Conservation (phyloP, 1,284 basidiomycete genomes). For the Cutaneotrichosporon cyanovorans region DNA sequence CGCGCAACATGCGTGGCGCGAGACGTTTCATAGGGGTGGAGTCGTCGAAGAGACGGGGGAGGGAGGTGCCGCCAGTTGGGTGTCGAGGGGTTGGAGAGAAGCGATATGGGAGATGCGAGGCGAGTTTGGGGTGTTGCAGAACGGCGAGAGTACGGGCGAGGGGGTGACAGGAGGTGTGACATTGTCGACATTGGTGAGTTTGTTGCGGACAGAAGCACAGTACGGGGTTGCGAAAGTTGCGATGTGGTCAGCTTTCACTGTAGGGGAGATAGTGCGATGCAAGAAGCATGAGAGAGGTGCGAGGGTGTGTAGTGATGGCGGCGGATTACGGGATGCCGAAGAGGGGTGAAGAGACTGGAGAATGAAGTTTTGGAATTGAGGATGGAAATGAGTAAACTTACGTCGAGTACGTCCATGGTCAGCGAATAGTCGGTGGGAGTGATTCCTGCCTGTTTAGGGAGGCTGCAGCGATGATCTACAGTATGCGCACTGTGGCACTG, state of each 20-base stretch:
- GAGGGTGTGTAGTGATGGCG: too few relatives aligned
- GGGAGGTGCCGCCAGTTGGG: neutral
- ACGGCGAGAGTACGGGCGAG: neutral
- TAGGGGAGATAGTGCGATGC: too few relatives aligned
- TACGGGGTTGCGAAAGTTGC: too few relatives aligned
- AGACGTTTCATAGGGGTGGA: too few relatives aligned
- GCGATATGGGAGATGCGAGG: slow-evolving; percentile 2
- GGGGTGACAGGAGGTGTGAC: neutral
- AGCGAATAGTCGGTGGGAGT: neutral
- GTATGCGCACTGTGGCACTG: too few relatives aligned
- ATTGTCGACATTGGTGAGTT: neutral
- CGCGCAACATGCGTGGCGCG: neutral
- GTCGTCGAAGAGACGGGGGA: neutral
- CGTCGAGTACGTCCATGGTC: slow-evolving; percentile 31
- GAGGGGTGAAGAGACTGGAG: slow-evolving; percentile 1
- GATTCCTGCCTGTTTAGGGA: neutral
- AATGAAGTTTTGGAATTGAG: neutral
- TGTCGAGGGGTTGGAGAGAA: neutral
- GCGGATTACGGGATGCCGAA: too few relatives aligned
- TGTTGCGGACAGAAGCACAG: too few relatives aligned
- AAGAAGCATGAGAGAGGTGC: too few relatives aligned
- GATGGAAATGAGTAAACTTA: slow-evolving; percentile 12
- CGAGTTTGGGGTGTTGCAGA: neutral
- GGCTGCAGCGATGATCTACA: neutral
- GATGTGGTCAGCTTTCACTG: slow-evolving; percentile 2